Percentiles rank a stretch among this genome's conserved stretches.
Conservation (phyloP, 495 filamentous ascomycete species). For the Bombardia bombarda region DNA sequence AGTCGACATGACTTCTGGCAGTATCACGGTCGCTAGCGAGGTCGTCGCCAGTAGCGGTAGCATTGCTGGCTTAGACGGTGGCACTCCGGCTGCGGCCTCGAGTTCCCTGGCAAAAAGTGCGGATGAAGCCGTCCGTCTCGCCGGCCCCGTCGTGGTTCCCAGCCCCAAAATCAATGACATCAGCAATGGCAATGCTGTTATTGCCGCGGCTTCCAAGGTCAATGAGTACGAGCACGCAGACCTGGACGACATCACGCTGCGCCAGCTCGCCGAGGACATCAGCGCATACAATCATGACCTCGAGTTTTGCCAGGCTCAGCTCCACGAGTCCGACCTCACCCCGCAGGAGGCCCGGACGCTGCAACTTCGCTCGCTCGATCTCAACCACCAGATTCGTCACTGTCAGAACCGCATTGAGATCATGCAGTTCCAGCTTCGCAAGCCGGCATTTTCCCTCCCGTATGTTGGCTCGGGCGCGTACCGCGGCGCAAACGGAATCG, state of each 20-base stretch:
- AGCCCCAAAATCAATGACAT: not conserved
- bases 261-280: constrained; percentile 37
- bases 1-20: not conserved
- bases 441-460: not conserved
- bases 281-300: constrained; percentile 31
- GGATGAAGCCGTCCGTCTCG: not conserved
- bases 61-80: not conserved
- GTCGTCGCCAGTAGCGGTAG: not conserved
- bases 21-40: not conserved
- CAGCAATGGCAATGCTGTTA: not conserved
- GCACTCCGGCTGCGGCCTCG: not conserved
- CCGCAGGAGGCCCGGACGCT: constrained; percentile 33
- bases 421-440: constrained; percentile 16
- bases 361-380: constrained; percentile 32
- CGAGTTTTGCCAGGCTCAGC: constrained; percentile 27
- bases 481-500: not conserved
- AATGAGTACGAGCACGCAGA: constrained; percentile 6
- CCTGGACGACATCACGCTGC: constrained; percentile 30
- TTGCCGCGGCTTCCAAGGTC: not conserved
- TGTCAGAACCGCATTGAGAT: constrained; percentile 31
- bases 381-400: constrained; percentile 34
- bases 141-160: not conserved
- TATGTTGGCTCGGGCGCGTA: not conserved
- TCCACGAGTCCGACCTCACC: constrained; percentile 25
- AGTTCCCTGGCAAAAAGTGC: not conserved